Evolutionary conservation across 768 basidiomycete genomes (phyloP), one percentile per base, ranked within the genome.

Genomic region (Collybia mongolica): DNA sequence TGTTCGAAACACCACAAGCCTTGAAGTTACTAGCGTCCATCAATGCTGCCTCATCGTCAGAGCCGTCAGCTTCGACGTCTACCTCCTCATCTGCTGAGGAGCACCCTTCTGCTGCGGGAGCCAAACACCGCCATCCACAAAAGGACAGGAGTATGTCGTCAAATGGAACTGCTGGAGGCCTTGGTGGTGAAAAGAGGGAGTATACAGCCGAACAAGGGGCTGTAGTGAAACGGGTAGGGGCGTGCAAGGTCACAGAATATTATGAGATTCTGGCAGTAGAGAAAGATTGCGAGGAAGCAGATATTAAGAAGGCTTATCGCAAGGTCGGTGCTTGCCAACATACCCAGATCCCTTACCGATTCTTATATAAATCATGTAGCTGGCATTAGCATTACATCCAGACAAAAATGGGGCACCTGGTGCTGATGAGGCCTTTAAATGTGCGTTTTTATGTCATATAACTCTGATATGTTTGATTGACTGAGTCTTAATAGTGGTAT

Each of bases 381-480:
- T 96, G 53, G 94, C 94, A 35, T 74, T 97, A 51, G 89, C 90
- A 46, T 69, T 94, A 41, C 92, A 95, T 69, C 92, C 92, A 3
- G 92, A 95, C 65, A 95, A 88, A 74, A 97, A 96, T 60, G 93
- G 93, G 5, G 96, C 96, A 17, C 95, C 96, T n/a, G 91, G 93
- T 36, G 96, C 96, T 14, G 96, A 98, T 53, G 96, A 98, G 65
- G 96, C 96, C 2, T 98, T 98, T 73, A 98, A 98, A 75, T 76
- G 96, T 98, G 61, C 36, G 17, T 29, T 46, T 39, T 26, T 4
- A 26, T 51, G 22, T 29, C 37, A 29, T 35, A 17, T 23, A 36
- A 36, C 41, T 39, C 24, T 40, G 17, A 48, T 42, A 14, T 46
- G 26, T 49, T 44, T 23, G 52, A 38, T 5, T 20, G 52, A 20